Evolutionary conservation across 352 stramenopile genomes (phyloP).

Genomic region (Phytophthora vignae): DNA sequence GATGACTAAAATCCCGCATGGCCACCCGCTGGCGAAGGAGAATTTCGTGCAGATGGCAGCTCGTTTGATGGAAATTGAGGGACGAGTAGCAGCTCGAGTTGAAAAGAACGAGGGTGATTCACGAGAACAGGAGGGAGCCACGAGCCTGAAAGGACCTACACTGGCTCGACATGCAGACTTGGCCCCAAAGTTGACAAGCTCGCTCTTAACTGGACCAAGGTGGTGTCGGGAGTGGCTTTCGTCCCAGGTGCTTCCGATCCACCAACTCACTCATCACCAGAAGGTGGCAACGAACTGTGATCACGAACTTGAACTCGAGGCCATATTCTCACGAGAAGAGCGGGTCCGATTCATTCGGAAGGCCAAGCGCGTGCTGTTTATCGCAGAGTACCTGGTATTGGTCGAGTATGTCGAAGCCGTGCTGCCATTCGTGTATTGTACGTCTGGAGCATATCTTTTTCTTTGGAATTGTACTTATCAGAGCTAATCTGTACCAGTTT

Average conservation of each 20-base stretch:
- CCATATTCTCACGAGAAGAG: constrained; percentile 23
- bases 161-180: too few species aligned
- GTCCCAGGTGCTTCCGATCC: constrained; percentile 5
- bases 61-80: constrained; percentile 6
- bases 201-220: too few species aligned
- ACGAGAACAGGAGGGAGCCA: too few species aligned
- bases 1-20: too few species aligned
- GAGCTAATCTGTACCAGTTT: too few species aligned
- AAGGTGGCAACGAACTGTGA: too few species aligned
- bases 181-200: too few species aligned
- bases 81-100: not conserved
- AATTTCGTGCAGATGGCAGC: constrained; percentile 29
- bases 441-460: not conserved
- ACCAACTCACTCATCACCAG: too few species aligned
- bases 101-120: not conserved
- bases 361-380: constrained; percentile 37
- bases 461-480: not conserved
- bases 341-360: constrained; percentile 33
- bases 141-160: too few species aligned
- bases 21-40: too few species aligned
- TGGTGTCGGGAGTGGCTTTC: too few species aligned
- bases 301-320: constrained; percentile 1
- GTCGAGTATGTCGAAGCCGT: constrained; percentile 52
- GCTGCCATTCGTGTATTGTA: constrained; percentile 48
- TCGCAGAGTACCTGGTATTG: constrained; percentile 49